Conservation (phyloP, 2,329 filamentous ascomycete genomes). For the Cladosporium sp. region DNA sequence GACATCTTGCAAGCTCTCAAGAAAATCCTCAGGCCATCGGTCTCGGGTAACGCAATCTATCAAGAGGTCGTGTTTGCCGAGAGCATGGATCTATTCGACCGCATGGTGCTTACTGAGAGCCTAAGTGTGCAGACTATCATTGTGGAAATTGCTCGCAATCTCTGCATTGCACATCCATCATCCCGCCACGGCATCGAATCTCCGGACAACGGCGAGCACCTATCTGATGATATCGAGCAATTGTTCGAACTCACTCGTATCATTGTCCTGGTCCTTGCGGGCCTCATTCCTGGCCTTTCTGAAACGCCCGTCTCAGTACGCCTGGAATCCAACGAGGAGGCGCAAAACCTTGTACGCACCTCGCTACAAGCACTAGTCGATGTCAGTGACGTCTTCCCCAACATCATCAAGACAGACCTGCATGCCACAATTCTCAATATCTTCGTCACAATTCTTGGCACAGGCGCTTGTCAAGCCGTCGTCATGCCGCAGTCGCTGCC, state of each 20-base stretch:
- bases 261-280: slow-evolving; percentile 87
- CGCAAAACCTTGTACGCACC: slow-evolving; percentile 71
- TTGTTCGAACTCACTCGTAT: slow-evolving; percentile 94
- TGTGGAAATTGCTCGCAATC: slow-evolving; percentile 84
- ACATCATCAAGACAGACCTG: slow-evolving; percentile 92
- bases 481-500: slow-evolving; percentile 88
- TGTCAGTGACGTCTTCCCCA: slow-evolving; percentile 90
- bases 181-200: slow-evolving; percentile 58
- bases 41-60: slow-evolving; percentile 95
- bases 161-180: slow-evolving; percentile 88
- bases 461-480: slow-evolving; percentile 77
- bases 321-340: slow-evolving; percentile 71
- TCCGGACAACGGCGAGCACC: slow-evolving; percentile 53
- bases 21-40: slow-evolving; percentile 89
- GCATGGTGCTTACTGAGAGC: slow-evolving; percentile 85
- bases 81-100: slow-evolving; percentile 91
- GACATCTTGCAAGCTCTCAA: slow-evolving; percentile 88
- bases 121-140: slow-evolving; percentile 86
- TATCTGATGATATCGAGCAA: slow-evolving; percentile 97
- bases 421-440: slow-evolving; percentile 97
- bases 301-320: slow-evolving; percentile 54
- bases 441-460: slow-evolving; percentile 87
- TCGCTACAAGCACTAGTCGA: slow-evolving; percentile 87
- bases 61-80: slow-evolving; percentile 93
- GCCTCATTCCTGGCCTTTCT: slow-evolving; percentile 76